Conservation (phyloP, 202 grass and related monocot genomes). For the Carex arenaria region DNA sequence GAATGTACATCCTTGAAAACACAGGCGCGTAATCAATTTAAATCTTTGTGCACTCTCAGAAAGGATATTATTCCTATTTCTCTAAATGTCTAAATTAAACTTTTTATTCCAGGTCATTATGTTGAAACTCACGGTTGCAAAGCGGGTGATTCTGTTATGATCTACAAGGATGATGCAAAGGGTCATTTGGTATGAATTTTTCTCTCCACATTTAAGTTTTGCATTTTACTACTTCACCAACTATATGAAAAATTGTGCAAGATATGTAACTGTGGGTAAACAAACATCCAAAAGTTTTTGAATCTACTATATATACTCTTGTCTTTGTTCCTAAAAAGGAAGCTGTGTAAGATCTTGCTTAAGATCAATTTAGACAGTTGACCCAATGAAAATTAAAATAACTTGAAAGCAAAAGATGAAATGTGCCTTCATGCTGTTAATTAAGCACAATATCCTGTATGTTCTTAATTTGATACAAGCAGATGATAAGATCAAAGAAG, state of each 20-base stretch:
- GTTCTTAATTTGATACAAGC: not conserved
- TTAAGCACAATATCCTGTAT: not conserved
- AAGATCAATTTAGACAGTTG: not conserved
- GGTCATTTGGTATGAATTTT: constrained; percentile 52
- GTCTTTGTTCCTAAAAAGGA: not conserved
- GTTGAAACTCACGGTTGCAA: constrained; percentile 63
- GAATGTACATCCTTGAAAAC: constrained; percentile 99
- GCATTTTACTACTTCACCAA: not conserved
- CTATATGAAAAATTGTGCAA: not conserved
- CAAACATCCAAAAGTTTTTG: not conserved
- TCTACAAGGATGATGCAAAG: constrained; percentile 80
- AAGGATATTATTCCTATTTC: not conserved
- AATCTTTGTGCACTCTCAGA: not conserved
- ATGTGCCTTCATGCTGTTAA: not conserved
- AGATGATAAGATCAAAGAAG: constrained; percentile 90
- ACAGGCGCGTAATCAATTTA: constrained; percentile 36
- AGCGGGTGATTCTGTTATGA: constrained; percentile 84
- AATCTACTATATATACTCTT: not conserved
- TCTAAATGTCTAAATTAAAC: not conserved
- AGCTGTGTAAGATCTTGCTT: not conserved
- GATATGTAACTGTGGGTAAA: not conserved
- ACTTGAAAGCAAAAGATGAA: not conserved
- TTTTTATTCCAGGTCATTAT: constrained; percentile 54
- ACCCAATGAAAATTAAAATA: not conserved
- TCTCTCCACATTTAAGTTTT: not conserved